Percentiles rank a stretch among this genome's conserved stretches.
phyloP scores from a whole-genome alignment of 2,329 filamentous ascomycete species.

The Xylaria sp. region DNA sequence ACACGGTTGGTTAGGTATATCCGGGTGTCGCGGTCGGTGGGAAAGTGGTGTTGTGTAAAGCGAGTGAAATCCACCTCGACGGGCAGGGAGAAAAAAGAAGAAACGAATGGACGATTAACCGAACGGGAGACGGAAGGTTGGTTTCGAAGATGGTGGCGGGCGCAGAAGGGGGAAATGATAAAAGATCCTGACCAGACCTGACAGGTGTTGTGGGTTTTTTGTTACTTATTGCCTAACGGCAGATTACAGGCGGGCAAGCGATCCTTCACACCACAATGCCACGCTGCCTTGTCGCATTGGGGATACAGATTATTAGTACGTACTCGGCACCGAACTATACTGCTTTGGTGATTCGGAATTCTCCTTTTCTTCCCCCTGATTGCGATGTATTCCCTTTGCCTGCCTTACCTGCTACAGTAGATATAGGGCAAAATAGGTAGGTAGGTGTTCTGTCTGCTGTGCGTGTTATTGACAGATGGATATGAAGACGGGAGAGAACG shows the following conservation, averaged over 20 bases:
- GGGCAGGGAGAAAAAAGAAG: not conserved
- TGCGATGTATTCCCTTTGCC: too few species aligned
- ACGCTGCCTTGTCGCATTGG: too few species aligned
- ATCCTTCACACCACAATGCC: not conserved
- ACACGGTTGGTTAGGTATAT: not conserved
- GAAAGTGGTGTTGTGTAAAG: slow-evolving; percentile 7
- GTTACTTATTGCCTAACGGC: not conserved
- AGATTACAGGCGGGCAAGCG: not conserved
- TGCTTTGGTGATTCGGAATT: not conserved
- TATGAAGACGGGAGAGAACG: too few species aligned
- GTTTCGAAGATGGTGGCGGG: not conserved
- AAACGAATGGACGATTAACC: not conserved
- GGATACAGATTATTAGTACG: too few species aligned
- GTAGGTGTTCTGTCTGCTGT: too few species aligned
- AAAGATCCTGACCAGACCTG: slow-evolving; percentile 6
- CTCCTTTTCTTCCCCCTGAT: too few species aligned
- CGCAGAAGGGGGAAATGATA: not conserved
- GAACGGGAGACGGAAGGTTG: not conserved
- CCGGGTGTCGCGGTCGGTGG: slow-evolving; percentile 1
- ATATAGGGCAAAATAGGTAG: too few species aligned
- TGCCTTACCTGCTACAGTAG: not conserved
- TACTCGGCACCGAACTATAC: too few species aligned
- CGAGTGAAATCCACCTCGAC: slow-evolving; percentile 19
- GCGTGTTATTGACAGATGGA: too few species aligned
- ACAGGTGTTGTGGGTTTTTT: slow-evolving; percentile 2